phyloP scores from a whole-genome alignment of 371 early-diverging fungal genomes.

The Fennellomyces sp. region DNA sequence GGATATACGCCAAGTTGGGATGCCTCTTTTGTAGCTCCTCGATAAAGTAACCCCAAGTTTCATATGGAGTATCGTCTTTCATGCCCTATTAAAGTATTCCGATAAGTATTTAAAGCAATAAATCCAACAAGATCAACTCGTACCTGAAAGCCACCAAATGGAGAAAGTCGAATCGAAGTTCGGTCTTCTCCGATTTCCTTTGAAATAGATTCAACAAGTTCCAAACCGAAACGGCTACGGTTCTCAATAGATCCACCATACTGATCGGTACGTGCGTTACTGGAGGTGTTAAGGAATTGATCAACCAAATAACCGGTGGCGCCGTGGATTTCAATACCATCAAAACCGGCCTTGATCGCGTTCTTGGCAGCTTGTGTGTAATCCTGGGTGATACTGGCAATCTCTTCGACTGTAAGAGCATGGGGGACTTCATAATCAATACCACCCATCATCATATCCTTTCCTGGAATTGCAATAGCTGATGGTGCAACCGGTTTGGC shows the following conservation, averaged over 20 bases:
- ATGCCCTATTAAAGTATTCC: constrained; percentile 17
- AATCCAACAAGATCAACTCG: too few relatives aligned
- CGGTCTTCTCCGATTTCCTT: constrained; percentile 12
- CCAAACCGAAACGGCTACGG: constrained; percentile 47
- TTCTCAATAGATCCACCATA: constrained; percentile 61
- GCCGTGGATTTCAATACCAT: too few relatives aligned
- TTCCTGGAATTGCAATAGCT: constrained; percentile 22
- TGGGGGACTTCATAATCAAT: constrained; percentile 18
- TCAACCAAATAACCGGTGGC: constrained; percentile 67
- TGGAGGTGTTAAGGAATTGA: constrained; percentile 34
- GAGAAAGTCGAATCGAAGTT: constrained; percentile 20
- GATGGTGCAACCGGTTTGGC: constrained; percentile 18
- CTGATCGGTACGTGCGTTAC: constrained; percentile 61
- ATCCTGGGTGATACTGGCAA: constrained; percentile 31
- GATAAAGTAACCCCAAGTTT: constrained; percentile 32
- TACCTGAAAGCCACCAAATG: constrained; percentile 17
- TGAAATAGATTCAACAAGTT: constrained; percentile 40
- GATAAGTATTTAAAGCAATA: not conserved
- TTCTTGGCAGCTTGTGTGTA: constrained; percentile 47
- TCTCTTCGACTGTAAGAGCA: constrained; percentile 35
- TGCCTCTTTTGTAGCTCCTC: constrained; percentile 24
- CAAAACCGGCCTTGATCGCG: constrained; percentile 51
- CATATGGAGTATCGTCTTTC: constrained; percentile 33
- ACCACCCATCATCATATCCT: constrained; percentile 33
- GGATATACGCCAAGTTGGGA: constrained; percentile 31